Percentiles rank a stretch among this genome's conserved stretches.
phyloP scores from a whole-genome alignment of 495 filamentous ascomycete species.

The Hamigera avellanea region DNA sequence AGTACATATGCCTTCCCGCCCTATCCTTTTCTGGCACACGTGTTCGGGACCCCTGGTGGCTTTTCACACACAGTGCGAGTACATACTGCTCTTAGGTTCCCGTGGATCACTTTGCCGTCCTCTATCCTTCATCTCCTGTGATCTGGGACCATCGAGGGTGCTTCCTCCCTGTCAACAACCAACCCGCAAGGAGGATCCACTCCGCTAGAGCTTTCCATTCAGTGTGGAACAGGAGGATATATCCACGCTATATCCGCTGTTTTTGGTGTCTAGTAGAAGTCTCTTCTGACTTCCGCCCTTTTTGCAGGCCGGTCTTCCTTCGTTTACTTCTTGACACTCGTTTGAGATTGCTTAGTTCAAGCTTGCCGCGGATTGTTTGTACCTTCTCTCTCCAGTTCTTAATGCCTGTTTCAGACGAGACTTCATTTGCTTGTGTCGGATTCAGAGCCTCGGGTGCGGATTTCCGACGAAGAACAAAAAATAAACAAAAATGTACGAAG shows the following conservation, averaged over 20 bases:
- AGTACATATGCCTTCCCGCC: no score
- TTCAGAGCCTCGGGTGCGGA: not conserved
- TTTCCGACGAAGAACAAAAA: constrained; percentile 1
- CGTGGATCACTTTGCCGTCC: no score
- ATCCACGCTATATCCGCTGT: not conserved
- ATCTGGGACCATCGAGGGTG: not conserved
- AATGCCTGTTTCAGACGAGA: constrained; percentile 1
- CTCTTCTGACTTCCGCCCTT: not conserved
- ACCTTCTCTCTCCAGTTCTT: constrained; percentile 1
- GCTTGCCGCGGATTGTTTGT: no score
- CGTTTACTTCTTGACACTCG: not conserved
- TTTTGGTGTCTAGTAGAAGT: not conserved
- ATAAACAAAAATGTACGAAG: constrained; percentile 20
- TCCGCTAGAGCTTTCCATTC: not conserved
- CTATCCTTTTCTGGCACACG: no score
- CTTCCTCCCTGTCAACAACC: not conserved
- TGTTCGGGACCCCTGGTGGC: no score
- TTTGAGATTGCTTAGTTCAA: no score
- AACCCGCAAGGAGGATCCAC: not conserved
- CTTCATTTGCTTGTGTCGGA: constrained; percentile 2
- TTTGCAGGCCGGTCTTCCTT: not conserved
- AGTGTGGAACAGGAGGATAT: not conserved
- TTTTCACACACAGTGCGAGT: no score
- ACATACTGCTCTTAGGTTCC: no score
- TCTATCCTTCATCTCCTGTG: no score